Percentiles rank a stretch among this genome's conserved stretches.
Evolutionary conservation across 768 basidiomycete species (phyloP).

Genomic region (Dendrothele bispora): DNA sequence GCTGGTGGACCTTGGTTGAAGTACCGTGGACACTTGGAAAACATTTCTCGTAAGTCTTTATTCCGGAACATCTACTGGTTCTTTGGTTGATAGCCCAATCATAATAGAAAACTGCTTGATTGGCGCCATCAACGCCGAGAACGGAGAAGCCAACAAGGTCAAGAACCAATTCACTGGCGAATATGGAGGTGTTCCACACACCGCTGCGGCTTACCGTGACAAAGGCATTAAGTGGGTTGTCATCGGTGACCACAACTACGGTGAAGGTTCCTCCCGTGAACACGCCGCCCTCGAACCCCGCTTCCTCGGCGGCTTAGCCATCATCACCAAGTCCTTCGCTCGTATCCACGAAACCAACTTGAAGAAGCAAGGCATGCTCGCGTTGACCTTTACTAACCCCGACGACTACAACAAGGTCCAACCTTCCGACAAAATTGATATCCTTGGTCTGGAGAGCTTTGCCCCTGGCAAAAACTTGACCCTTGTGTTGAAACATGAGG

Average conservation of each 20-base stretch:
- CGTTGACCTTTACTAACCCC: constrained; percentile 87
- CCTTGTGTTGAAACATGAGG: constrained; percentile 76
- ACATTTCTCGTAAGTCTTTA: constrained; percentile 80
- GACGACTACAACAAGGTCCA: constrained; percentile 93
- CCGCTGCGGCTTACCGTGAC: constrained; percentile 87
- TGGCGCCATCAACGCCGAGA: constrained; percentile 95
- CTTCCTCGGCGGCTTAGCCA: constrained; percentile 91
- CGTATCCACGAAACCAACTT: constrained; percentile 98
- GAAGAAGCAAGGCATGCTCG: constrained; percentile 99
- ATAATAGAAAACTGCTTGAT: constrained; percentile 90
- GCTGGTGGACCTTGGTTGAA: constrained; percentile 99
- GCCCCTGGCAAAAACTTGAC: constrained; percentile 91
- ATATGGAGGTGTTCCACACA: constrained; percentile 82
- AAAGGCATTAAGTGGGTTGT: constrained; percentile 95
- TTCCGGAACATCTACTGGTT: background rate
- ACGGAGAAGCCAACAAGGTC: constrained; percentile 94
- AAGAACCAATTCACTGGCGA: constrained; percentile 89
- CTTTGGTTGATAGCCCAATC: constrained; percentile 10
- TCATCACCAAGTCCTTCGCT: constrained; percentile 95
- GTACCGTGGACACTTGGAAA: constrained; percentile 98
- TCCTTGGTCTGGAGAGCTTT: constrained; percentile 86
- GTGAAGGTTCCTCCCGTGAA: constrained; percentile 97
- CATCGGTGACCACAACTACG: constrained; percentile 94
- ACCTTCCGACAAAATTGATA: constrained; percentile 86
- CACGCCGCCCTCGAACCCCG: constrained; percentile 96